phyloP scores from a whole-genome alignment of 345 rosid species.

The Viola odorata region DNA sequence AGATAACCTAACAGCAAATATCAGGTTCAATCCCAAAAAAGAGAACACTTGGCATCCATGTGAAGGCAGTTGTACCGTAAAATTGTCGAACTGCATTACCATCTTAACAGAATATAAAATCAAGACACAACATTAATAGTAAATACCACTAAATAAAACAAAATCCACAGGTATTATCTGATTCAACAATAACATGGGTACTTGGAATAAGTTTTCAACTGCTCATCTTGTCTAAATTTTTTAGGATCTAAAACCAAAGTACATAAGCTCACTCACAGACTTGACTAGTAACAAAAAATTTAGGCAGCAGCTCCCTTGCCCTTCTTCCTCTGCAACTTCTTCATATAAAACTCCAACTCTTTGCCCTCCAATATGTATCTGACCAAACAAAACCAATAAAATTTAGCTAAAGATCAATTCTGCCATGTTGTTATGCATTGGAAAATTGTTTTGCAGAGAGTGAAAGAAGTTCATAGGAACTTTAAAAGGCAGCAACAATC shows the following conservation, averaged over 20 bases:
- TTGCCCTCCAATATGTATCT: constrained; percentile 67
- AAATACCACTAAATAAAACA: not conserved
- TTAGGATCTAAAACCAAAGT: not conserved
- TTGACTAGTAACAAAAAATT: constrained; percentile 16
- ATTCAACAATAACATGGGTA: not conserved
- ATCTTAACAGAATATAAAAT: not conserved
- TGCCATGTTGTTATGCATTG: too few species aligned
- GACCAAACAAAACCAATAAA: not conserved
- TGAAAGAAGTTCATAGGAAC: too few species aligned
- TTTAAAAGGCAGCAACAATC: too few species aligned
- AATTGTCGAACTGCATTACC: too few species aligned
- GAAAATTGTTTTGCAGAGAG: too few species aligned
- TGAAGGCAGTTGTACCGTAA: too few species aligned
- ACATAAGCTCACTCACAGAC: not conserved
- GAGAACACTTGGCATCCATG: too few species aligned
- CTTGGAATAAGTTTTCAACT: not conserved
- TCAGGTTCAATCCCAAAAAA: too few species aligned
- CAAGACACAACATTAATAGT: not conserved
- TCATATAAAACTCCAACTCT: constrained; percentile 74
- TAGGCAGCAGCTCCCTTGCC: constrained; percentile 73
- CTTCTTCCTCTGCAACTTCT: constrained; percentile 83
- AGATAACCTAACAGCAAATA: too few species aligned
- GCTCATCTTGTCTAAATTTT: not conserved
- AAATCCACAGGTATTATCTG: not conserved
- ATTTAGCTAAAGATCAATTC: too few species aligned